Evolutionary conservation across 2,329 filamentous ascomycete genomes (phyloP).

Genomic region (Paraphoma sp.): DNA sequence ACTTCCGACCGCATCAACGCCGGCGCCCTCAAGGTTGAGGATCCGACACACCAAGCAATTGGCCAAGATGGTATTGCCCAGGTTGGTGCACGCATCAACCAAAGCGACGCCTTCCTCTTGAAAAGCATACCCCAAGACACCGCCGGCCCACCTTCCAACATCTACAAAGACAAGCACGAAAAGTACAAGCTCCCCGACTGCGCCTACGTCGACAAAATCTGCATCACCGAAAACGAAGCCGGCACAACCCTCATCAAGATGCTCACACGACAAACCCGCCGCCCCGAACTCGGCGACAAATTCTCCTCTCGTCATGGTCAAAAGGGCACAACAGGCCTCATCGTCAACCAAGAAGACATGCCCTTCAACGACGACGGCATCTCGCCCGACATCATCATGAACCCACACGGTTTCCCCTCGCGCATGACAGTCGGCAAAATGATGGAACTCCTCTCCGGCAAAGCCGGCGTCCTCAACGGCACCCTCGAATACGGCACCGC

Average conservation of each 20-base stretch:
- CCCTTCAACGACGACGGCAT: conserved; percentile 92
- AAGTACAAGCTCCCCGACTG: conserved; percentile 85
- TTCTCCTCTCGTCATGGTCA: conserved; percentile 98
- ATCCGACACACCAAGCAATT: conserved; percentile 69
- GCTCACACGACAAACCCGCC: conserved; percentile 91
- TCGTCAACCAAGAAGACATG: conserved; percentile 95
- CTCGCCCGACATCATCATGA: conserved; percentile 99
- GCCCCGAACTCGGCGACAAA: conserved; percentile 96
- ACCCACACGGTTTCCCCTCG: conserved; percentile 98
- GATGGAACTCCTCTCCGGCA: conserved; percentile 91
- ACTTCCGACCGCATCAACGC: conserved; percentile 62
- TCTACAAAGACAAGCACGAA: conserved; percentile 70
- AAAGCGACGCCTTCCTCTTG: conserved; percentile 86
- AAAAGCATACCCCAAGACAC: conserved; percentile 86
- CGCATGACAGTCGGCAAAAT: conserved; percentile 99
- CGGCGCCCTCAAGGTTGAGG: conserved; percentile 53
- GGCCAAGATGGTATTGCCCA: conserved; percentile 88
- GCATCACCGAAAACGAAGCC: conserved; percentile 85
- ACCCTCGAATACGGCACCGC: conserved; percentile 87
- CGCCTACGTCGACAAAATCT: conserved; percentile 93
- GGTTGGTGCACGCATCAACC: conserved; percentile 79
- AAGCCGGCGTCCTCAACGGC: conserved; percentile 86
- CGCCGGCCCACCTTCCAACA: conserved; percentile 70
- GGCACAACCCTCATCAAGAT: conserved; percentile 91
- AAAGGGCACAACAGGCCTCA: conserved; percentile 96